phyloP scores from a whole-genome alignment of 116 monocot genomes.

The Phalaenopsis hybrid region DNA sequence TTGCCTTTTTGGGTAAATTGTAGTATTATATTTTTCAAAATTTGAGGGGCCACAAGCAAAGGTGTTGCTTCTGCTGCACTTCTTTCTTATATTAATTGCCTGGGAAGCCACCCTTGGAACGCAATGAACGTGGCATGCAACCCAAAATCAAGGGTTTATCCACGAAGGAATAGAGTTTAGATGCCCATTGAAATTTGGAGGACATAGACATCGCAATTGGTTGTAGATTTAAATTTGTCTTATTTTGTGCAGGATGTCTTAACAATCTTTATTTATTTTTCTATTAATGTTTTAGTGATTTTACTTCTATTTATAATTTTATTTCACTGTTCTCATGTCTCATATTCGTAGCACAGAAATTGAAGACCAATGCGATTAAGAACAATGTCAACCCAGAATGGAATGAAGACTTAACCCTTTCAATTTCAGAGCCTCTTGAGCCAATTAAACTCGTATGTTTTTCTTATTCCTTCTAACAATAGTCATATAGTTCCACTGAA shows the following conservation, averaged over 20 bases:
- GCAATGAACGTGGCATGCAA: neutral
- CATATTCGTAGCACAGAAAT: conserved; percentile 31
- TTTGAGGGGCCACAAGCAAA: neutral
- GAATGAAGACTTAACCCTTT: conserved; percentile 75
- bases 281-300: neutral
- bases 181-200: neutral
- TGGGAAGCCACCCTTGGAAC: neutral
- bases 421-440: conserved; percentile 29
- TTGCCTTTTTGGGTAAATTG: neutral
- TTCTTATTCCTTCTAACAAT: neutral
- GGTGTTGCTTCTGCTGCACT: neutral
- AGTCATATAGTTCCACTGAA: neutral
- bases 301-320: neutral
- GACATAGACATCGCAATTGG: neutral
- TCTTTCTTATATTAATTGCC: neutral
- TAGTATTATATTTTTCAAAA: neutral
- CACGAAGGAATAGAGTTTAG: neutral
- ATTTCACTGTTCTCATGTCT: neutral
- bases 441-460: conserved; percentile 48
- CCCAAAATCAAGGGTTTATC: neutral
- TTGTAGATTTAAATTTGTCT: neutral
- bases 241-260: neutral
- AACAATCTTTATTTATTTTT: neutral
- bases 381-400: conserved; percentile 59
- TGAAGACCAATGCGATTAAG: conserved; percentile 60